Evolutionary conservation across 2,329 filamentous ascomycete genomes (phyloP).

Genomic region (Fusarium mangiferae): DNA sequence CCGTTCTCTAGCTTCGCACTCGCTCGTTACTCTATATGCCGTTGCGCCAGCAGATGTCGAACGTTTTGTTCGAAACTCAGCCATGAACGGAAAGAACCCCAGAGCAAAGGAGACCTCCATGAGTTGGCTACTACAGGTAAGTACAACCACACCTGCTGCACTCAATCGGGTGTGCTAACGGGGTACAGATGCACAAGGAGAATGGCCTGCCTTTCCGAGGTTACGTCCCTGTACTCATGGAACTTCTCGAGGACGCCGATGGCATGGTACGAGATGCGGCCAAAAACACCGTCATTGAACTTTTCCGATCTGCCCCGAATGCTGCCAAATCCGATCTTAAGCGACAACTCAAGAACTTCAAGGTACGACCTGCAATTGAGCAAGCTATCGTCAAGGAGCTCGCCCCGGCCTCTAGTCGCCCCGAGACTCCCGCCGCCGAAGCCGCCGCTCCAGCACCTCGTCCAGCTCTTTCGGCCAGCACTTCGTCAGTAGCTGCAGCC

Average conservation of each 20-base stretch:
- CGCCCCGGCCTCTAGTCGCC: slow-evolving; percentile 59
- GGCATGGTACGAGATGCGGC: slow-evolving; percentile 86
- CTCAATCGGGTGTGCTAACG: slow-evolving; percentile 16
- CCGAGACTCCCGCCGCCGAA: slow-evolving; percentile 54
- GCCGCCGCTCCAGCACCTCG: slow-evolving; percentile 53
- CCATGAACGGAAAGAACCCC: slow-evolving; percentile 82
- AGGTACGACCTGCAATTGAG: slow-evolving; percentile 87
- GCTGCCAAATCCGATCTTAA: slow-evolving; percentile 89
- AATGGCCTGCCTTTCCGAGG: slow-evolving; percentile 81
- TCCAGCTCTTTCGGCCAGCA: slow-evolving; percentile 60
- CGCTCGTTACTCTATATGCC: slow-evolving; percentile 80
- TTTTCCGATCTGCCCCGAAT: slow-evolving; percentile 85
- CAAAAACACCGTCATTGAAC: slow-evolving; percentile 83
- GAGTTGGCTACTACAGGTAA: slow-evolving; percentile 83
- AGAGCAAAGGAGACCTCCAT: slow-evolving; percentile 87
- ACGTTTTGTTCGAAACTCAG: slow-evolving; percentile 79
- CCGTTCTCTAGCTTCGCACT: slow-evolving; percentile 77
- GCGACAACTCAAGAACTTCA: slow-evolving; percentile 83
- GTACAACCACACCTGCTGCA: not conserved
- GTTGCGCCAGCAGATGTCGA: slow-evolving; percentile 80
- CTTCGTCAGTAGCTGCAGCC: slow-evolving; percentile 57
- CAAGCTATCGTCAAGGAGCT: slow-evolving; percentile 82
- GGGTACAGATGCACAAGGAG: slow-evolving; percentile 78
- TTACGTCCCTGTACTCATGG: slow-evolving; percentile 86
- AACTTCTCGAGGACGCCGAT: slow-evolving; percentile 89